Percentiles rank a stretch among this genome's conserved stretches.
Evolutionary conservation across 148 eudicot genomes (phyloP).

Genomic region (Persicaria maculosa): DNA sequence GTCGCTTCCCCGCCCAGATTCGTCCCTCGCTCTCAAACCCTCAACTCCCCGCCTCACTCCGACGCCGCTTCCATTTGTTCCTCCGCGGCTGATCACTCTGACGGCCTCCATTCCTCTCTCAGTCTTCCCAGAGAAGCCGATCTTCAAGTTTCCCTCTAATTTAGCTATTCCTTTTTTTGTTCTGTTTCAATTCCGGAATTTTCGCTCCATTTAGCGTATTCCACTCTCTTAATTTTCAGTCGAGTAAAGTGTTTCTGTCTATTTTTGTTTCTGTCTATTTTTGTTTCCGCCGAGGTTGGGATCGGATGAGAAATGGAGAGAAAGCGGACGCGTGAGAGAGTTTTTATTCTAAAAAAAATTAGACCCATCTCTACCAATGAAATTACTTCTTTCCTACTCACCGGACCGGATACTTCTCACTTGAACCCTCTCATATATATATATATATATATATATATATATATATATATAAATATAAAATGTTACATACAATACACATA

Average conservation of each 20-base stretch:
- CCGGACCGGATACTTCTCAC: too few species aligned
- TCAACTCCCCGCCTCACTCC: slow-evolving; percentile 24
- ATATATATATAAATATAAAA: too few species aligned
- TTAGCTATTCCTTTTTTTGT: neutral
- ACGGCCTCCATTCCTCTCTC: slow-evolving; percentile 17
- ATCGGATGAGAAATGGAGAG: too few species aligned
- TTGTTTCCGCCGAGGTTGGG: too few species aligned
- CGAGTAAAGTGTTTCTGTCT: neutral
- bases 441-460: too few species aligned
- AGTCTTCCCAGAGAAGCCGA: slow-evolving; percentile 23
- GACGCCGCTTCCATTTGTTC: slow-evolving; percentile 22
- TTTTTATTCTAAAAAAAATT: too few species aligned
- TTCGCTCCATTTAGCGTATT: neutral
- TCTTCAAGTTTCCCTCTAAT: slow-evolving; percentile 21
- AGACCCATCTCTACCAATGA: too few species aligned
- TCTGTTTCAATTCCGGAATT: neutral
- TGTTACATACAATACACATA: too few species aligned
- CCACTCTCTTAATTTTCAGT: neutral
- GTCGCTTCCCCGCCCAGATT: neutral
- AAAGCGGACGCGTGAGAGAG: too few species aligned
- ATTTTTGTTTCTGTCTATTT: too few species aligned
- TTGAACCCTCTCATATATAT: too few species aligned
- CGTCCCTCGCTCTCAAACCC: slow-evolving; percentile 17
- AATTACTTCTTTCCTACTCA: too few species aligned
- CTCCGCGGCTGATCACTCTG: slow-evolving; percentile 13